A percentile compares a stretch with the other conserved stretches of the same genome.
Evolutionary conservation across 2,329 filamentous ascomycete species (phyloP).

Genomic region (Scolecobasidium constrictum): DNA sequence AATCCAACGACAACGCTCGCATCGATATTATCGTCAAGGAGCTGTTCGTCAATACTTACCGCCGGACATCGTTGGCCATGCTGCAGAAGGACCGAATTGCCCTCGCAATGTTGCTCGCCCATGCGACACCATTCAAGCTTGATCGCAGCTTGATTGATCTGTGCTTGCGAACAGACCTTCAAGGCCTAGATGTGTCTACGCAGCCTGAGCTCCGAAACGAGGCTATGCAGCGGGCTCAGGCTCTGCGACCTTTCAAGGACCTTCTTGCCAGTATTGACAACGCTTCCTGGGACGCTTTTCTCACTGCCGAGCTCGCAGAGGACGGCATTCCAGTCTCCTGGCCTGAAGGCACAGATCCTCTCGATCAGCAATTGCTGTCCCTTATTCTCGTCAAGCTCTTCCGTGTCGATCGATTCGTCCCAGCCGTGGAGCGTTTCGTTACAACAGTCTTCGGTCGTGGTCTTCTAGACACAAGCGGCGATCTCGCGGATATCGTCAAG

Average conservation of each 20-base stretch:
- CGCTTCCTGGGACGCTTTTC: slow-evolving; percentile 69
- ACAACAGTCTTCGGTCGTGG: slow-evolving; percentile 71
- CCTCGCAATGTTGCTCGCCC: slow-evolving; percentile 85
- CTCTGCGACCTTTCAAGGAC: slow-evolving; percentile 63
- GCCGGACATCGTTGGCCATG: slow-evolving; percentile 83
- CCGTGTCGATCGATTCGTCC: slow-evolving; percentile 90
- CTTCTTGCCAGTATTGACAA: slow-evolving; percentile 52
- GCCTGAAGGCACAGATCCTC: slow-evolving; percentile 50
- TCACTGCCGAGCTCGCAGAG: slow-evolving; percentile 77
- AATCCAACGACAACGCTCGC: slow-evolving; percentile 65
- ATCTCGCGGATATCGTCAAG: slow-evolving; percentile 73
- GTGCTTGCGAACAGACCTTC: slow-evolving; percentile 67
- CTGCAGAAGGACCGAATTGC: slow-evolving; percentile 92
- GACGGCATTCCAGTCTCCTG: slow-evolving; percentile 69
- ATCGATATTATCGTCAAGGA: slow-evolving; percentile 86
- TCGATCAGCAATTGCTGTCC: slow-evolving; percentile 71
- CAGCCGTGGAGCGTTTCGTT: slow-evolving; percentile 84
- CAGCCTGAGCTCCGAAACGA: slow-evolving; percentile 53
- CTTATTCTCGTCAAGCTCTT: slow-evolving; percentile 88
- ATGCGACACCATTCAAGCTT: slow-evolving; percentile 94
- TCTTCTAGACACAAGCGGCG: slow-evolving; percentile 74
- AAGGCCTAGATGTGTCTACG: slow-evolving; percentile 69
- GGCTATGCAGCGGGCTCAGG: slow-evolving; percentile 56
- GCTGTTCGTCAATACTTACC: slow-evolving; percentile 83
- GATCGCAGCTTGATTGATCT: slow-evolving; percentile 80